Percentiles rank a stretch among this genome's conserved stretches.
Conservation (phyloP, 306 rosid species). For the Rosa persica region DNA sequence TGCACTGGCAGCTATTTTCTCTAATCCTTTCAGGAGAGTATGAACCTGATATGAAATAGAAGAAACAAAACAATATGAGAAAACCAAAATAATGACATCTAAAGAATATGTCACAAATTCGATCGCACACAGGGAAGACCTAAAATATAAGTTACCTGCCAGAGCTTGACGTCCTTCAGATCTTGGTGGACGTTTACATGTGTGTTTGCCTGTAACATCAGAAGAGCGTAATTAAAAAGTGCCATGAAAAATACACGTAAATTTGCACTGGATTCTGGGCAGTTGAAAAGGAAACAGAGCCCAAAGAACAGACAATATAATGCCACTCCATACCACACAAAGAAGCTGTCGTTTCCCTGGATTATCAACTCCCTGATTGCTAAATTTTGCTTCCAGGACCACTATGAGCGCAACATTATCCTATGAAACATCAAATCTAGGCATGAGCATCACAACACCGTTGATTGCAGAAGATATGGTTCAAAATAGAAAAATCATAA, state of each 20-base stretch:
- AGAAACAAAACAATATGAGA: slow-evolving; percentile 1
- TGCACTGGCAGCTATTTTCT: slow-evolving; percentile 91
- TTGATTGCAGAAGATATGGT: slow-evolving; percentile 1
- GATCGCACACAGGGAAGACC: slow-evolving; percentile 11
- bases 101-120: slow-evolving; percentile 2
- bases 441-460: slow-evolving; percentile 10
- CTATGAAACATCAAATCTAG: slow-evolving; percentile 41
- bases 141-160: slow-evolving; percentile 70
- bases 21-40: slow-evolving; percentile 94
- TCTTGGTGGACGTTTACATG: slow-evolving; percentile 84
- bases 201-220: slow-evolving; percentile 74
- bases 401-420: slow-evolving; percentile 96
- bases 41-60: slow-evolving; percentile 60
- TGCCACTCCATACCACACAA: slow-evolving; percentile 66
- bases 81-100: slow-evolving; percentile 17
- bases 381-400: slow-evolving; percentile 92
- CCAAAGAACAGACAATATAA: not conserved
- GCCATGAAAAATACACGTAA: not conserved
- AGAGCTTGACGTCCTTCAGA: slow-evolving; percentile 88
- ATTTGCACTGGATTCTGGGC: not conserved
- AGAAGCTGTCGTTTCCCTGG: slow-evolving; percentile 93
- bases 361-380: slow-evolving; percentile 70
- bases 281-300: not conserved
- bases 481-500: not conserved
- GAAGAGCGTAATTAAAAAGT: slow-evolving; percentile 5